Evolutionary conservation across 2,329 filamentous ascomycete species (phyloP).

Genomic region (Colletotrichum agaves): DNA sequence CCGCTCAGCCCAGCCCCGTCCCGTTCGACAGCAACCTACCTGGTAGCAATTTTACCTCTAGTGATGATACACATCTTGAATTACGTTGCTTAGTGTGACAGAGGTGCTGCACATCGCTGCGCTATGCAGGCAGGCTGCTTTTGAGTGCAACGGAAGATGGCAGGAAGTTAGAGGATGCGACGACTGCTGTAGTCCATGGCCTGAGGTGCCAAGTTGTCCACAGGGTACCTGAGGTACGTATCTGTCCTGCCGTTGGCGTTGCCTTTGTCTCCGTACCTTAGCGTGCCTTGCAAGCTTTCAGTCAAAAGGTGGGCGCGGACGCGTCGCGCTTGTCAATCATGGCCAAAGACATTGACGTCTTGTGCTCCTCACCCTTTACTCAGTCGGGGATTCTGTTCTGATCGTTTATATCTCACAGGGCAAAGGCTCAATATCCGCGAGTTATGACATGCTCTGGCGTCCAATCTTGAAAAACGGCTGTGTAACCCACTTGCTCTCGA

Average conservation of each 20-base stretch:
- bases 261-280: constrained; percentile 5
- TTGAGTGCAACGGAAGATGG: background rate
- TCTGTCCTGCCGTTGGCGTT: background rate
- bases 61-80: constrained; percentile 18
- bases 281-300: too few relatives aligned
- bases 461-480: background rate
- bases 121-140: background rate
- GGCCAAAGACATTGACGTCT: constrained; percentile 1
- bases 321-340: constrained; percentile 22
- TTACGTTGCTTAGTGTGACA: constrained; percentile 9
- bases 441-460: constrained; percentile 16
- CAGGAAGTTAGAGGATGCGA: background rate
- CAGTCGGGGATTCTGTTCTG: background rate
- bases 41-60: too few relatives aligned
- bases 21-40: background rate
- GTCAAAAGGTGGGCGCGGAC: constrained; percentile 16
- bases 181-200: background rate
- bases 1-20: constrained; percentile 6
- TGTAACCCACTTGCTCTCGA: background rate
- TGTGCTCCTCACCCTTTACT: background rate
- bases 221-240: background rate
- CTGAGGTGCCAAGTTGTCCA: background rate
- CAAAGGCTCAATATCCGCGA: background rate
- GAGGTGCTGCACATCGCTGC: constrained; percentile 1
- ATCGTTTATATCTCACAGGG: background rate